Conservation (phyloP, 352 stramenopile species). For the Globisporangium mamillatum region DNA sequence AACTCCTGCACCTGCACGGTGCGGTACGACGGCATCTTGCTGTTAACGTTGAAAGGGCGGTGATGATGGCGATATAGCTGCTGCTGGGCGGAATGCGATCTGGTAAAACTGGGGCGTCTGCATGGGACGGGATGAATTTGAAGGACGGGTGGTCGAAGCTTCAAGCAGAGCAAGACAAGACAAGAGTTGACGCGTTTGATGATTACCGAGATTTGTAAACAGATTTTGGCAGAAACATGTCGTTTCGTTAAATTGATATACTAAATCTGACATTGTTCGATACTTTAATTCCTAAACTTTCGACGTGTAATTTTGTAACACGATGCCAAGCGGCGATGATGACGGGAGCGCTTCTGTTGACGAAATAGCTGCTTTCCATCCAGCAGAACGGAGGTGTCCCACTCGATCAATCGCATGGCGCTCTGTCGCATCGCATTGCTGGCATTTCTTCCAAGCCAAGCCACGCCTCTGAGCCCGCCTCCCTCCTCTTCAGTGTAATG, state of each 20-base stretch:
- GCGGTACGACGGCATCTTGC: conserved; percentile 6
- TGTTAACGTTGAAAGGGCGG: background rate
- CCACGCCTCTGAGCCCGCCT: background rate
- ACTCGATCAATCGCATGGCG: background rate
- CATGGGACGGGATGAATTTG: background rate
- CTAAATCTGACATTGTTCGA: background rate
- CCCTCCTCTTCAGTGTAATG: too few relatives aligned
- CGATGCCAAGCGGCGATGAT: background rate
- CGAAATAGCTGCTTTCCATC: background rate
- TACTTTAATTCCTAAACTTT: too few relatives aligned
- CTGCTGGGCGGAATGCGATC: background rate
- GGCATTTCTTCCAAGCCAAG: background rate
- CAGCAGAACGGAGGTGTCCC: background rate
- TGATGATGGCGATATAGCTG: background rate
- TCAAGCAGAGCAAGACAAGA: background rate
- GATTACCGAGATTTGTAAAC: background rate
- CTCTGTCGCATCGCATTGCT: background rate
- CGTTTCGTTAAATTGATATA: background rate
- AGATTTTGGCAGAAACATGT: background rate
- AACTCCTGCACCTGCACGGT: conserved; percentile 38
- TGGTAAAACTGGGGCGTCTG: background rate
- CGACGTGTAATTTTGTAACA: background rate
- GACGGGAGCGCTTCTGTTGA: background rate
- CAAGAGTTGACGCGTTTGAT: too few relatives aligned
- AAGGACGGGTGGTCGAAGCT: background rate